A percentile compares a stretch with the other conserved stretches of the same genome.
Conservation (phyloP, 2,329 filamentous ascomycete species). For the Fusarium praegraminearum region DNA sequence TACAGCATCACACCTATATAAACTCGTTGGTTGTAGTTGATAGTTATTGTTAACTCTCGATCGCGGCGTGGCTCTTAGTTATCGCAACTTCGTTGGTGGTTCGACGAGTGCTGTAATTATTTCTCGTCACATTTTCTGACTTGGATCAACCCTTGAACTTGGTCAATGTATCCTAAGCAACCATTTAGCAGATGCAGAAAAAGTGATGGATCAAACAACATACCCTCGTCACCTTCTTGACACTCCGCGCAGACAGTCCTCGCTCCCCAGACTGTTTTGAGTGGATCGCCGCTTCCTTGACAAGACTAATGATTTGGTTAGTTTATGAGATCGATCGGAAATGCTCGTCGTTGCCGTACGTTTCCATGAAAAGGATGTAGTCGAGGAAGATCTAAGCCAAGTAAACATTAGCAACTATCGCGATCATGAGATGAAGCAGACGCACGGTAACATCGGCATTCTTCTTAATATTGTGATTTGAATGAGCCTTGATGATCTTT, state of each 20-base stretch:
- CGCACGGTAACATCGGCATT: slow-evolving; percentile 86
- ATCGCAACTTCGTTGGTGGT: background rate
- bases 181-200: slow-evolving; percentile 20
- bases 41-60: background rate
- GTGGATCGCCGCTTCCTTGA: slow-evolving; percentile 83
- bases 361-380: slow-evolving; percentile 84
- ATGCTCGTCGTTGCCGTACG: slow-evolving; percentile 54
- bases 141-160: slow-evolving; percentile 74
- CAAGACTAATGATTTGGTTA: slow-evolving; percentile 64
- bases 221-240: slow-evolving; percentile 83
- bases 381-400: slow-evolving; percentile 82
- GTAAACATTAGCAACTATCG: slow-evolving; percentile 43
- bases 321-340: background rate
- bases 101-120: background rate
- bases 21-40: background rate
- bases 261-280: slow-evolving; percentile 80
- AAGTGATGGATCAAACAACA: slow-evolving; percentile 45
- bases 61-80: slow-evolving; percentile 13
- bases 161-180: slow-evolving; percentile 69
- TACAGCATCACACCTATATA: background rate
- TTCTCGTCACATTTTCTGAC: background rate
- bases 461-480: slow-evolving; percentile 82
- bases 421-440: slow-evolving; percentile 25
- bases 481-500: slow-evolving; percentile 91
- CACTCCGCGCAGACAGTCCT: slow-evolving; percentile 77